These are phyloP conservation scores for Emericellopsis terricola DNA, from an alignment of 495 filamentous ascomycete genomes.

Conservation along the genomic window DNA sequence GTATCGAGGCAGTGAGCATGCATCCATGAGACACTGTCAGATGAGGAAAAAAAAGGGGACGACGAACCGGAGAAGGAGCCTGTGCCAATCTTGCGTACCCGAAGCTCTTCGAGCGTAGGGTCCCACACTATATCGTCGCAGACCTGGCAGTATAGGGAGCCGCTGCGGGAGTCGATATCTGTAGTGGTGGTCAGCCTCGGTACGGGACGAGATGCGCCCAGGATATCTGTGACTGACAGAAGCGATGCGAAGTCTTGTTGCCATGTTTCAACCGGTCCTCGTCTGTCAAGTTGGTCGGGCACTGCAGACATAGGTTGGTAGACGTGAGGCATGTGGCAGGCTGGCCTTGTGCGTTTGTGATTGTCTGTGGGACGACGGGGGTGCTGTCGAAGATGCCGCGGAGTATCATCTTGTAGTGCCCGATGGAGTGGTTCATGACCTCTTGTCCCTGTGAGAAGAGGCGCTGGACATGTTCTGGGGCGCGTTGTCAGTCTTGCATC, in stretches of 20 bases:
- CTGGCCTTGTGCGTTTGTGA: conserved; percentile 22
- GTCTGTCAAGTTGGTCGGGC: conserved; percentile 36
- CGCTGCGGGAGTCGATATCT: conserved; percentile 61
- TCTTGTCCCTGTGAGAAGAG: conserved; percentile 30
- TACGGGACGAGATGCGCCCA: conserved; percentile 5
- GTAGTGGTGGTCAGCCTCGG: conserved; percentile 11
- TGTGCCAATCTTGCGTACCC: conserved; percentile 37
- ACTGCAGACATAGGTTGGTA: conserved; percentile 56
- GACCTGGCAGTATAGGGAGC: conserved; percentile 62
- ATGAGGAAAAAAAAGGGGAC: background rate
- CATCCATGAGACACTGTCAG: background rate
- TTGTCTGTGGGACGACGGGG: conserved; percentile 29
- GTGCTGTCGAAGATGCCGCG: conserved; percentile 30
- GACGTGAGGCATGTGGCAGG: conserved; percentile 32
- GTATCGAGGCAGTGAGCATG: conserved; percentile 2
- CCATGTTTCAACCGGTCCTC: conserved; percentile 39
- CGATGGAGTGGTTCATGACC: conserved; percentile 28
- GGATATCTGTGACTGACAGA: conserved; percentile 31
- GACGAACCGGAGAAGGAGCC: conserved; percentile 22
- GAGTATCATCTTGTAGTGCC: conserved; percentile 34
- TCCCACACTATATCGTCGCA: conserved; percentile 83
- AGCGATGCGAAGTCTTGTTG: conserved; percentile 37
- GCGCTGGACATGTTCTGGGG: conserved; percentile 32
- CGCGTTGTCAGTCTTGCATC: conserved; percentile 5
- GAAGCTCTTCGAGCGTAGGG: conserved; percentile 56